Conservation (phyloP, 106 monocot genomes). For the Dendrobium catenatum region DNA sequence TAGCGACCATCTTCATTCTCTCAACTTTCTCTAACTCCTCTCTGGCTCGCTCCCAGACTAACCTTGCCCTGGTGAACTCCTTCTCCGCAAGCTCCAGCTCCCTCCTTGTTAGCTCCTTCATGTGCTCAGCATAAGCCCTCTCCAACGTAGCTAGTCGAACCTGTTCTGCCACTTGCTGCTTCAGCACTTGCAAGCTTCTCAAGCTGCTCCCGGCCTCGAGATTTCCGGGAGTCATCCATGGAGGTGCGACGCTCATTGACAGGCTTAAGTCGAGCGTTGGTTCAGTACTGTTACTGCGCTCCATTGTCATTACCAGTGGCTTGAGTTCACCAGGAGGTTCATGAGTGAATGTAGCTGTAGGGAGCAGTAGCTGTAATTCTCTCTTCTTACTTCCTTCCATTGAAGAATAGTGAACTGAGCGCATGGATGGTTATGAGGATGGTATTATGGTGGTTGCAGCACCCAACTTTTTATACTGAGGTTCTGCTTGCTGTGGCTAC, state of each 20-base stretch:
- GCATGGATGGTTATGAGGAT: background rate
- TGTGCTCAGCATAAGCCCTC: conserved; percentile 56
- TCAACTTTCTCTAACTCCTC: conserved; percentile 73
- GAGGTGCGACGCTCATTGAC: conserved; percentile 30
- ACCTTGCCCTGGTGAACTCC: conserved; percentile 65
- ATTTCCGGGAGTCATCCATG: conserved; percentile 12
- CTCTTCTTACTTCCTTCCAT: conserved; percentile 28
- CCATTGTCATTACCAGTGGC: background rate
- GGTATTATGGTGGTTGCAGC: no score
- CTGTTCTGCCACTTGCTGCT: conserved; percentile 52
- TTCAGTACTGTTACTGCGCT: background rate
- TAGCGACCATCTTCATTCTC: conserved; percentile 63
- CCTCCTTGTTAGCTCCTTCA: conserved; percentile 54
- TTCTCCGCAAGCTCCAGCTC: conserved; percentile 76
- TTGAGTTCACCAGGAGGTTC: background rate
- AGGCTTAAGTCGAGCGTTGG: conserved; percentile 47
- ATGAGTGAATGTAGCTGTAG: no score
- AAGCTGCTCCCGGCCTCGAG: conserved; percentile 9
- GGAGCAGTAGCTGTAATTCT: conserved; percentile 16
- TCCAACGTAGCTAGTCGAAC: conserved; percentile 46
- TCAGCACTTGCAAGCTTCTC: conserved; percentile 33
- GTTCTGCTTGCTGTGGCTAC: no score
- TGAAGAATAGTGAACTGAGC: conserved; percentile 2
- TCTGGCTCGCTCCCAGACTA: conserved; percentile 59
- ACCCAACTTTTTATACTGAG: background rate